Percentiles rank a stretch among this genome's conserved stretches.
These are phyloP conservation scores for Candida ascalaphidarum DNA, from an alignment of 805 yeast genomes.

Conservation along the genomic window DNA sequence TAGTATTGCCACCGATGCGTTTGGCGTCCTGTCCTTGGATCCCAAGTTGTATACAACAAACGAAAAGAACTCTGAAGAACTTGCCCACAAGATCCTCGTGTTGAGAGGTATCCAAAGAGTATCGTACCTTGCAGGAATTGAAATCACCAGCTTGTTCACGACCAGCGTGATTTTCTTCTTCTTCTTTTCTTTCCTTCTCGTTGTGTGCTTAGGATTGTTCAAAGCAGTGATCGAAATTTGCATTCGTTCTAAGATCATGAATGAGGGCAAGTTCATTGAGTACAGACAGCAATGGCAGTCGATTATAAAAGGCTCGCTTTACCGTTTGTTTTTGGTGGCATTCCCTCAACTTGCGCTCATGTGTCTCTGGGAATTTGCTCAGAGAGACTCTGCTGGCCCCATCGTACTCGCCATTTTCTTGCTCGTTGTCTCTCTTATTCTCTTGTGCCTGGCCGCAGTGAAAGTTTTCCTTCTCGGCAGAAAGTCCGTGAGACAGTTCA, in stretches of 20 bases:
- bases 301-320: conserved; percentile 83
- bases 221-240: conserved; percentile 62
- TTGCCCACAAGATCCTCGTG: conserved; percentile 65
- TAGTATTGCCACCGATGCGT: conserved; percentile 35
- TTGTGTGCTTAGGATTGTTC: conserved; percentile 49
- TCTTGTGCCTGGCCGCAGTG: conserved; percentile 64
- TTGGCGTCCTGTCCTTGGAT: conserved; percentile 33
- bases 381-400: conserved; percentile 75
- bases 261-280: conserved; percentile 58
- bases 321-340: conserved; percentile 73
- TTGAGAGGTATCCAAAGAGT: conserved; percentile 91
- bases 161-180: conserved; percentile 82
- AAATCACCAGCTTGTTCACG: conserved; percentile 75
- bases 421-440: conserved; percentile 45
- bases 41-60: conserved; percentile 54
- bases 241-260: conserved; percentile 49
- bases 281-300: conserved; percentile 77
- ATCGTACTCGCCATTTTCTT: conserved; percentile 72
- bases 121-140: conserved; percentile 75
- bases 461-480: conserved; percentile 72
- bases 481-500: conserved; percentile 60
- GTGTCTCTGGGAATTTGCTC: conserved; percentile 85
- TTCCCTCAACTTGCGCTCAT: conserved; percentile 80
- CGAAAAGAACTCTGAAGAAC: conserved; percentile 47
- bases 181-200: conserved; percentile 59